Evolutionary conservation across 1,284 basidiomycete species (phyloP).

Genomic region (Macrocystidia cucumis): DNA sequence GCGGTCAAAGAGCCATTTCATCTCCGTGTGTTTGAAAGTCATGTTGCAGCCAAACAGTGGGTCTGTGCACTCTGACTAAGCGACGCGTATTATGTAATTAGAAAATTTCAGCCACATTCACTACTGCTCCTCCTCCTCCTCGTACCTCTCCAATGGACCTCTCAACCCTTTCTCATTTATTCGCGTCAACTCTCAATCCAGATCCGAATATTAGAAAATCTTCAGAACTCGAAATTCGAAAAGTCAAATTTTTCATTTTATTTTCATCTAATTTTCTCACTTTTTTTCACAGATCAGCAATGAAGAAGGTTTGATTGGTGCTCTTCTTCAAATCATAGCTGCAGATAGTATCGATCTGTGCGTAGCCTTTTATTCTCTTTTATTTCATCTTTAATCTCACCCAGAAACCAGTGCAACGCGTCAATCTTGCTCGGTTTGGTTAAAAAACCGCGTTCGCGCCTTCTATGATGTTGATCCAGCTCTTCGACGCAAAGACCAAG

Average conservation of each 20-base stretch:
- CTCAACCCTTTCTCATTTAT: constrained; percentile 67
- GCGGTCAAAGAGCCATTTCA: too few species aligned
- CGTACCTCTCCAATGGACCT: too few species aligned
- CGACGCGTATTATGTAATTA: too few species aligned
- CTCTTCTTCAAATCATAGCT: constrained; percentile 75
- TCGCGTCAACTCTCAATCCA: constrained; percentile 72
- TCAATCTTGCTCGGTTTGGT: constrained; percentile 74
- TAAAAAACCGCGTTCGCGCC: constrained; percentile 76
- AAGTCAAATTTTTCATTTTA: constrained; percentile 35
- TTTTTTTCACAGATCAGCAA: constrained; percentile 47
- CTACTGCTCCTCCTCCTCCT: too few species aligned
- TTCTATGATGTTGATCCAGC: constrained; percentile 41
- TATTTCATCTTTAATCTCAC: constrained; percentile 5
- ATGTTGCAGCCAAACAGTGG: too few species aligned
- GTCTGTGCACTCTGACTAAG: too few species aligned
- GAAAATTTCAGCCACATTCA: too few species aligned
- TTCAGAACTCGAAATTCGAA: constrained; percentile 78
- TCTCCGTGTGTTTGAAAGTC: too few species aligned
- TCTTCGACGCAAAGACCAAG: constrained; percentile 45
- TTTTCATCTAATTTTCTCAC: constrained; percentile 6
- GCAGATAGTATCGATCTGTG: constrained; percentile 70
- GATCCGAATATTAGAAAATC: constrained; percentile 81
- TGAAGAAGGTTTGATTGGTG: constrained; percentile 73
- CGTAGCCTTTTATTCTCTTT: constrained; percentile 28
- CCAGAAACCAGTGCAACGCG: constrained; percentile 51